Base-by-base conservation (phyloP, 805 yeast species). In the Pachysolen tannophilus region DNA sequence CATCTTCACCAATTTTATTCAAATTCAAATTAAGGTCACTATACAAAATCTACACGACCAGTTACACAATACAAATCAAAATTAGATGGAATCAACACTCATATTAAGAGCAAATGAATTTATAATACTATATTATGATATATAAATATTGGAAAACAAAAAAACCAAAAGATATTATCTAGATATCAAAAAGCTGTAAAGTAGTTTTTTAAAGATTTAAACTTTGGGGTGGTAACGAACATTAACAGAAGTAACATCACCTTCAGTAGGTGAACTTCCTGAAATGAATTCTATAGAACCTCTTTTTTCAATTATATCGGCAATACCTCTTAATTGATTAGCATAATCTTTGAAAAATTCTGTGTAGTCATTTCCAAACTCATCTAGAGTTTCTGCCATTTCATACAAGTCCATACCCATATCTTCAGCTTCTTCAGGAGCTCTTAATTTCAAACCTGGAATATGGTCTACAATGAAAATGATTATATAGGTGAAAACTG, bases 391-490 rank as follows among this genome's bases (percentile, higher is more conserved):
- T 39, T 71, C 77, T n/a, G 65, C 65, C 70, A 70, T 66, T 44
- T 71, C 75, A 34, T 45, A 60, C 33, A 58, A 44, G 45, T 71
- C 78, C 61, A 70, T 61, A 21, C 77, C 78, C 62, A 65, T 56
- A 28, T 60, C 65, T 49, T 72, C 77, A 16, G 56, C 72, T 43
- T 63, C 73, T 14, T 54, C 63, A 15, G 54, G 30, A 6, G 64
- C 69, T 48, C 70, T 64, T 43, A 72, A 50, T 38, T 63, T 54
- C 35, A 61, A 52, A 4, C 76, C 76, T 8, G 79, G 78, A 33
- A 70, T 68, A 35, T 60, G 53, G 46, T 73, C 72, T 29, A 73
- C 66, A 13, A 64, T 43, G 41, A 63, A 67, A 42, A 72, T 66
- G 36, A 70, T 57, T 1, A 57, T 46, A 37, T 59, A 48, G 0